Base-by-base conservation (phyloP, 2,329 filamentous ascomycete genomes). In the Trichophyton rubrum region DNA sequence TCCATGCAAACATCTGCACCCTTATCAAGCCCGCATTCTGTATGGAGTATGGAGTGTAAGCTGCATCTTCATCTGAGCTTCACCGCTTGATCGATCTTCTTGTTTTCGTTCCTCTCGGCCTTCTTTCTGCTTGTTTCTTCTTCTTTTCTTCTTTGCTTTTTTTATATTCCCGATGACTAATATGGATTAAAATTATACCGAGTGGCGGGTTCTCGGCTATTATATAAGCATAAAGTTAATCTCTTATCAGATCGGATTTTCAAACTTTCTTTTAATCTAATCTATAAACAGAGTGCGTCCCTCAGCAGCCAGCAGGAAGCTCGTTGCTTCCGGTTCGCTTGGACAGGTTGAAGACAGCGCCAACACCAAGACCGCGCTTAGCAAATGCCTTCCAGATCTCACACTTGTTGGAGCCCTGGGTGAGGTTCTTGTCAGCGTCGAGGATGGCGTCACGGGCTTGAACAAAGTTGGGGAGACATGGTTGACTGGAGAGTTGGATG, bases 391-490 rank as follows among this genome's bases (percentile, higher is more conserved):
- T 60, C 62, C 62, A 63, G 57, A 63, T 40, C 53, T 63, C 62
- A 38, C 62, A 63, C 22, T 53, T 55, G 56, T 63, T 63, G 6
- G 13, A 6, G 9, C 62, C 58, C 15, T 35, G 22, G n/a, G 60
- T 63, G 43, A 63, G 62, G 22, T 51, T 45, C 60, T 53, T 38
- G 43, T 64, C 62, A 22, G 62, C 60, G 41, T 63, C 60, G n/a
- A 63, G 1, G 56, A 64, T 64, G 35, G 60, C 62, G 57, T 62
- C 60, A 59, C 62, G 60, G 20, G 60, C 60, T 40, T 64, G 60
- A 47, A 64, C 59, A 41, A 64, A 64, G 58, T 64, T 62, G 22
- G 62, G 62, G 49, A 59, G 60, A 61, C 62, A 62, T 20, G 62
- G 62, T 49, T 57, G 51, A 7, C 51, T 55, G 11, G 51, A 20